Base-by-base conservation (phyloP, 208 protist genomes). In the Acanthamoeba quina region DNA sequence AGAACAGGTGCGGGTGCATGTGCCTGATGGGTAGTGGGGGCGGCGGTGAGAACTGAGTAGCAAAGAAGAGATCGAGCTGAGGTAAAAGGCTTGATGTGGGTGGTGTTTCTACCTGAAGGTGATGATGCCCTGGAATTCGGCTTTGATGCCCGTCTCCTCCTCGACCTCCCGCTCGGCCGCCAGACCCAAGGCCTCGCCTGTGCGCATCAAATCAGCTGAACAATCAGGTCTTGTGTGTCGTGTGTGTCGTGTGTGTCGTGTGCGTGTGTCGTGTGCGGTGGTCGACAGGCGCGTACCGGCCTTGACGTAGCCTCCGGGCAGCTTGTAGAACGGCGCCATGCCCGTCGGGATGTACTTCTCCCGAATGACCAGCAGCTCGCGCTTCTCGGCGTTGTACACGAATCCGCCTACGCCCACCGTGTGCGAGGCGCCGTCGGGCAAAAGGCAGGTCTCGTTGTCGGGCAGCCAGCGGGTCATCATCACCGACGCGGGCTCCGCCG, bases 291-390 rank as follows among this genome's bases (percentile, higher is more conserved):
- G 17, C 17, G 7, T 58, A 90, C 85, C 85, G 21, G 85, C 85
- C 62, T 90, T 90, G 56, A 90, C 85, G 41, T 90, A 90, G 85
- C 85, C 85, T 5, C 85, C 85, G n/a, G 85, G 85, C 58, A 90
- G 62, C 56, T 90, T 90, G 37, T 52, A 90, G 47, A 24, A 31
- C 37, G 62, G 37, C 24, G 85, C 26, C 34, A 21, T 21, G 37
- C 62, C 85, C 2, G 85, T 24, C n/a, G 76, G 76, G 3, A 34
- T 31, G 62, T 70, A 90, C 85, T 70, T 62, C 58, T 90, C 85
- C 9, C 60, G 29, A 10, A 90, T 54, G 10, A 90, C 85, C 54
- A 90, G 31, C 34, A 90, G n/a, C 34, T 90, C 85, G 17, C 85
- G 29, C 54, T 70, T 66, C 58, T 66, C 85, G 6, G 54, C 85